Conservation (phyloP, 2,329 filamentous ascomycete species). For the Helotiales sp. region DNA sequence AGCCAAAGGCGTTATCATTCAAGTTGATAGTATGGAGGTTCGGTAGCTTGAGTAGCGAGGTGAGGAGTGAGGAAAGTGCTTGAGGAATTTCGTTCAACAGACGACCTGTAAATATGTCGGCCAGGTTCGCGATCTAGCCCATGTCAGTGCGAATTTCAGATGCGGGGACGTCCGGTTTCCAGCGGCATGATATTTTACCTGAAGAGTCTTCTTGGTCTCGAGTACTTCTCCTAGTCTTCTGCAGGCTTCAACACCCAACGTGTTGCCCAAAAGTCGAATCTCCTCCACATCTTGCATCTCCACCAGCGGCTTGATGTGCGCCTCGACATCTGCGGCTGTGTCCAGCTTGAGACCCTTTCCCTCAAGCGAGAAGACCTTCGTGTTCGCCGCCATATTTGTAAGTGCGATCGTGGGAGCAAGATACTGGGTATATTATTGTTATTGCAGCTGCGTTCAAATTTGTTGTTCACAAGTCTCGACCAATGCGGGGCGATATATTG, state of each 20-base stretch:
- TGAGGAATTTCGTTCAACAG: conserved; percentile 91
- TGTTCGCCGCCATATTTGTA: conserved; percentile 48
- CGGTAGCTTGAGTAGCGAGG: conserved; percentile 80
- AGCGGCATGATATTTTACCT: conserved; percentile 48
- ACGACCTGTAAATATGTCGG: conserved; percentile 96
- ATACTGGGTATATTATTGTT: neutral
- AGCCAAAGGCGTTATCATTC: conserved; percentile 96
- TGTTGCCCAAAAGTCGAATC: conserved; percentile 86
- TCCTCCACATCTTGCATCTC: conserved; percentile 77
- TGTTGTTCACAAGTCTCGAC: conserved; percentile 4
- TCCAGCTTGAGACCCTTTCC: conserved; percentile 92
- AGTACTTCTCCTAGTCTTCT: conserved; percentile 82
- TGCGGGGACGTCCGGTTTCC: conserved; percentile 49
- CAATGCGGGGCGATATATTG: neutral
- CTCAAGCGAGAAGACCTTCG: conserved; percentile 83
- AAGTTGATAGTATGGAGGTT: conserved; percentile 90
- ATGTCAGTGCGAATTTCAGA: conserved; percentile 44
- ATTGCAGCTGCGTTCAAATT: conserved; percentile 2
- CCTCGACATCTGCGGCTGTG: conserved; percentile 80
- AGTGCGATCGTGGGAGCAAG: neutral
- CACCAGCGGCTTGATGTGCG: conserved; percentile 75
- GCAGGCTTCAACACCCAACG: conserved; percentile 84
- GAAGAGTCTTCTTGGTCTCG: conserved; percentile 78
- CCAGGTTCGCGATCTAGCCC: conserved; percentile 74
- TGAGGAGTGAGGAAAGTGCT: conserved; percentile 82